A percentile compares a stretch with the other conserved stretches of the same genome.
Evolutionary conservation across 805 yeast genomes (phyloP).

Genomic region (Monosporozyma aerobia): DNA sequence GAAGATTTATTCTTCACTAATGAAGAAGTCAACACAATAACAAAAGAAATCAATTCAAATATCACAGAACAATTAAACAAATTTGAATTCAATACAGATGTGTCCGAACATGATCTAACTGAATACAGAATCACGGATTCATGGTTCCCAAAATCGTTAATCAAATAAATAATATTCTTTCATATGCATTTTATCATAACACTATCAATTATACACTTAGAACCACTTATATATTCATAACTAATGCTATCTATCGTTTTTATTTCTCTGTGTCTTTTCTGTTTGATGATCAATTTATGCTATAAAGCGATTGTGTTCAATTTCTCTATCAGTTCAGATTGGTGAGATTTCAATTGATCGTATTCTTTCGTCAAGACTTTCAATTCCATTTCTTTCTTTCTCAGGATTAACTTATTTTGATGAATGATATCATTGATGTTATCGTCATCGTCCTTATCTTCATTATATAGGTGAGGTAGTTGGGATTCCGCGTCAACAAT

Average conservation of each 20-base stretch:
- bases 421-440: constrained; percentile 2
- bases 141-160: neutral
- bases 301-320: neutral
- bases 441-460: constrained; percentile 2
- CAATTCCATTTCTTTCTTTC: constrained; percentile 8
- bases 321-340: constrained; percentile 1
- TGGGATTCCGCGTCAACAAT: neutral
- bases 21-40: neutral
- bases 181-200: neutral
- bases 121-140: neutral
- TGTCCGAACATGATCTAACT: neutral
- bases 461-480: constrained; percentile 5
- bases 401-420: constrained; percentile 3
- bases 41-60: neutral
- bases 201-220: neutral
- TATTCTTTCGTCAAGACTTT: constrained; percentile 4
- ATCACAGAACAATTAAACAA: neutral
- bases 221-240: neutral
- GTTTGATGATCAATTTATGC: neutral
- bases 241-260: neutral
- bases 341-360: constrained; percentile 1
- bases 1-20: neutral
- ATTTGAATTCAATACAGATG: neutral
- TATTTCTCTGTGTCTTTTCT: neutral
- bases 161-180: neutral